These are phyloP conservation scores for Diatrype stigma DNA, from an alignment of 2,329 filamentous ascomycete species.

Conservation along the genomic window DNA sequence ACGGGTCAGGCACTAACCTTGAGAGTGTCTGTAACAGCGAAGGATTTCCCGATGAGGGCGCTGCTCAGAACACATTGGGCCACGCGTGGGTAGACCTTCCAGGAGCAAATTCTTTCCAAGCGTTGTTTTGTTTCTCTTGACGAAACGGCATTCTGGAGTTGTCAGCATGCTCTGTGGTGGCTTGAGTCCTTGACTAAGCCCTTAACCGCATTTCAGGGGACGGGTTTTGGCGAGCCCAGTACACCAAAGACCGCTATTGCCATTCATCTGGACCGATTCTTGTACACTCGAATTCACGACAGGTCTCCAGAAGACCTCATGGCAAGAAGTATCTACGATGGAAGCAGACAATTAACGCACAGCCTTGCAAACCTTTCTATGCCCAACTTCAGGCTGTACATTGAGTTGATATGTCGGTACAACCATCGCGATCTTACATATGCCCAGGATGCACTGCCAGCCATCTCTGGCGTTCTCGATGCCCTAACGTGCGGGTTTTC, in stretches of 20 bases:
- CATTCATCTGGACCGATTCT: too few species aligned
- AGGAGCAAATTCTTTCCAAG: not conserved
- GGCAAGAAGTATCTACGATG: not conserved
- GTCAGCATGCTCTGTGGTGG: not conserved
- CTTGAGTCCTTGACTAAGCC: not conserved
- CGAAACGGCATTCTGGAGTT: not conserved
- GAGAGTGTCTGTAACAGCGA: not conserved
- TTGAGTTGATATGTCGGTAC: not conserved
- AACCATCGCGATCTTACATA: not conserved
- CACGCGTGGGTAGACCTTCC: not conserved
- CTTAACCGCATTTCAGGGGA: too few species aligned
- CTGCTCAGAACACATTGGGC: not conserved
- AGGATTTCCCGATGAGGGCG: not conserved
- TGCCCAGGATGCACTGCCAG: not conserved
- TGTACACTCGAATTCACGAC: not conserved
- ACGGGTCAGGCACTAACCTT: not conserved
- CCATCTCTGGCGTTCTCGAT: not conserved
- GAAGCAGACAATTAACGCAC: not conserved
- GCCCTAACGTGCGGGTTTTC: not conserved
- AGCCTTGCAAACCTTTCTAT: not conserved
- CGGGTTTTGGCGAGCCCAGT: too few species aligned
- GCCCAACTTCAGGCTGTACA: not conserved
- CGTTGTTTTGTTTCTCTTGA: not conserved
- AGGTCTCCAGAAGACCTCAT: not conserved
- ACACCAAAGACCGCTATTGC: too few species aligned